Conservation (phyloP, 1,139 yeast species). For the Sporopachydermia cereana region DNA sequence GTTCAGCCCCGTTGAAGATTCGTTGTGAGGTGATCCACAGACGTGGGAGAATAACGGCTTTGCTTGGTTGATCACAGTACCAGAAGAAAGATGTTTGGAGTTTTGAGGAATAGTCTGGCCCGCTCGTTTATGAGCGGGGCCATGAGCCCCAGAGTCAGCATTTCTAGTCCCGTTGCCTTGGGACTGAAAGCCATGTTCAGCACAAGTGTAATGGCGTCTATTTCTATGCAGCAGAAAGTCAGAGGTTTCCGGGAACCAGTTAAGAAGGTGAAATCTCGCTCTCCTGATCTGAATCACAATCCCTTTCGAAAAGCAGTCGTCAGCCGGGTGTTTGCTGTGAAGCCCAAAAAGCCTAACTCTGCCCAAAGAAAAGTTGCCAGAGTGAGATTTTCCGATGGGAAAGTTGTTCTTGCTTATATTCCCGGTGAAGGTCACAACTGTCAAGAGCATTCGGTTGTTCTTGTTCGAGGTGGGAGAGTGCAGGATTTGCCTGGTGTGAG, state of each 20-base stretch:
- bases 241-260: constrained; percentile 50
- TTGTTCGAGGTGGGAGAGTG: constrained; percentile 93
- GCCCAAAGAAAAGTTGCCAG: constrained; percentile 96
- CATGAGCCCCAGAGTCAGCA: no score
- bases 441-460: constrained; percentile 94
- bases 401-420: constrained; percentile 80
- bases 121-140: no score
- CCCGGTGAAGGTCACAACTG: constrained; percentile 98
- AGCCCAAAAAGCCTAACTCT: constrained; percentile 97
- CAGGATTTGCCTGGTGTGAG: constrained; percentile 98
- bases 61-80: no score
- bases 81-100: no score
- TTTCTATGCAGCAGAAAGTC: constrained; percentile 13
- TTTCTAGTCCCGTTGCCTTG: no score
- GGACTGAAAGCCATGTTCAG: not conserved
- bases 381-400: constrained; percentile 86
- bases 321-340: constrained; percentile 84
- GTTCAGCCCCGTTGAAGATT: no score
- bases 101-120: no score
- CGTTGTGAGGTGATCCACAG: no score
- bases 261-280: constrained; percentile 38
- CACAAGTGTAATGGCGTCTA: not conserved
- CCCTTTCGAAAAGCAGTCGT: constrained; percentile 93
- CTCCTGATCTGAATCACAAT: constrained; percentile 73
- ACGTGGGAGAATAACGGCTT: no score